phyloP scores from a whole-genome alignment of 1,284 basidiomycete species.

The Malassezia cuniculi region DNA sequence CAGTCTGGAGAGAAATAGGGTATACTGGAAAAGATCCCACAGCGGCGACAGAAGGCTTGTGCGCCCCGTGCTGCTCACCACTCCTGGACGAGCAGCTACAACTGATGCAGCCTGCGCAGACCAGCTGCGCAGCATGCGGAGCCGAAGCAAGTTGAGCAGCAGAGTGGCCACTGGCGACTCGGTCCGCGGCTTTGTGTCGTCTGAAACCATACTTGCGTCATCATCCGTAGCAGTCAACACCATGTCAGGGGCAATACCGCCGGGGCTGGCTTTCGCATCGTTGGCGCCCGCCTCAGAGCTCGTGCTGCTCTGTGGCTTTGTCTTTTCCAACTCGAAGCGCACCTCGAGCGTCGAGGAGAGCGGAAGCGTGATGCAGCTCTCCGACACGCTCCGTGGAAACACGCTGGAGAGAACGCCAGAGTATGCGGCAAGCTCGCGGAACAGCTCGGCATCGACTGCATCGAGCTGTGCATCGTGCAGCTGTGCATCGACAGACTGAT shows the following conservation, averaged over 20 bases:
- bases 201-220: too few relatives aligned
- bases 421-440: slow-evolving; percentile 23
- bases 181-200: slow-evolving; percentile 17
- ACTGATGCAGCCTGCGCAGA: background rate
- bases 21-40: slow-evolving; percentile 14
- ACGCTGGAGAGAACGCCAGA: slow-evolving; percentile 17
- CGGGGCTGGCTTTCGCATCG: background rate
- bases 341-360: slow-evolving; percentile 12
- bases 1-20: slow-evolving; percentile 12
- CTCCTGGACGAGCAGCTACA: too few relatives aligned
- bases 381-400: slow-evolving; percentile 18
- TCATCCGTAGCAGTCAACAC: too few relatives aligned
- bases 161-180: slow-evolving; percentile 5
- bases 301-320: background rate
- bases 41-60: slow-evolving; percentile 4
- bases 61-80: too few relatives aligned
- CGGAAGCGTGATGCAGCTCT: slow-evolving; percentile 8
- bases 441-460: slow-evolving; percentile 24
- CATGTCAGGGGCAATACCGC: background rate
- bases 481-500: slow-evolving; percentile 19
- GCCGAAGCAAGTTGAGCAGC: slow-evolving; percentile 10
- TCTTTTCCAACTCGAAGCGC: slow-evolving; percentile 16
- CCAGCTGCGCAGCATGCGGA: slow-evolving; percentile 15
- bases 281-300: background rate
- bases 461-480: slow-evolving; percentile 25